Evolutionary conservation across 2,329 filamentous ascomycete species (phyloP), one percentile per base, ranked within the genome.

Genomic region (Fusarium sp.): DNA sequence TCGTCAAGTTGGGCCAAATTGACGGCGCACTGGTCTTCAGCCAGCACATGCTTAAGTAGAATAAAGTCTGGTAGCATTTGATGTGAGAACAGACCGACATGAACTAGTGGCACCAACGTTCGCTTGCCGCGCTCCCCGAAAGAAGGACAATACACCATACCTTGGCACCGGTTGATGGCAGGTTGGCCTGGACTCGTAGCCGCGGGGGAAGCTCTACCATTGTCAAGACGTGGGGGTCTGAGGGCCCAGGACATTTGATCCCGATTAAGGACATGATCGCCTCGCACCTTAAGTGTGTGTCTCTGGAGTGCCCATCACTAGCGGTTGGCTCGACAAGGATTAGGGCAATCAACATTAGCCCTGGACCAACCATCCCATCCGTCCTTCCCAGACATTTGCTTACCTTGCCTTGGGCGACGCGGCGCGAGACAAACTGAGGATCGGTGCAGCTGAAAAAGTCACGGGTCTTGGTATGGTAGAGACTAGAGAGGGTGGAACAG

Each of bases 361-460:
- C 5, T 9, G 9, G 31, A 5, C 31, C 31, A 34, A 34, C 31
- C 31, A 34, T 34, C 23, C 23, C 23, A 23, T 34, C 31, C 8
- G 9, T 12, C 31, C 31, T 34, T 9, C 7, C 31, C 18, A 56
- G 30, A 23, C n/a, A n/a, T 31, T 48, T 28, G 23, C 23, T 34
- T 27, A 31, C 43, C 18, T 50, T 34, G 46, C 4, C 12, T 34
- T 12, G 12, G 31, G 28, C 16, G 47, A 63, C 52, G 43, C 40
- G 43, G 31, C 43, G 23, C 40, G 28, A 37, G 7, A 13, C 15
- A 34, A 44, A 10, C 41, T 44, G 37, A 27, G 15, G 34, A 34
- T 43, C 41, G 13, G 43, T 48, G 52, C 36, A 43, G 46, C 43
- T 66, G 61, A 65, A 58, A 51, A 55, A 56, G 51, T 62, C 55